These are phyloP conservation scores for Clarireedia hainanense DNA, from an alignment of 2,329 filamentous ascomycete species.

Conservation along the genomic window DNA sequence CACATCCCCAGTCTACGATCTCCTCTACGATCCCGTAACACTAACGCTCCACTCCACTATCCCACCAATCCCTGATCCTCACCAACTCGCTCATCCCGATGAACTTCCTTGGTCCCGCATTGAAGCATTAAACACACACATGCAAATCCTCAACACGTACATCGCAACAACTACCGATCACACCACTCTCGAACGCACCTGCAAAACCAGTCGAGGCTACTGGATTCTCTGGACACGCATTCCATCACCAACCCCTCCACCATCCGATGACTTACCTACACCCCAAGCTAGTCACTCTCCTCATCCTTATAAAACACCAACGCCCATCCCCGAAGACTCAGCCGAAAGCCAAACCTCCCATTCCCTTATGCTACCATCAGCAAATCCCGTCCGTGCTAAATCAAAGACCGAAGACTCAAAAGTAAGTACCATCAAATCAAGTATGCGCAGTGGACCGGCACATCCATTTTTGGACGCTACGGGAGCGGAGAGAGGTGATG, in stretches of 20 bases:
- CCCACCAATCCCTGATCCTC: conserved; percentile 53
- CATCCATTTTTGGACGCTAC: conserved; percentile 24
- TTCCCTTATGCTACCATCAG: conserved; percentile 1
- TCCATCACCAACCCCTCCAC: conserved; percentile 31
- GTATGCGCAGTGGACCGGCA: conserved; percentile 20
- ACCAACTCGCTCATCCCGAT: conserved; percentile 16
- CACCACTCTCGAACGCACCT: conserved; percentile 50
- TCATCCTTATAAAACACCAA: conserved; percentile 9
- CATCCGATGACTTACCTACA: neutral
- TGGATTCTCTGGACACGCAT: conserved; percentile 62
- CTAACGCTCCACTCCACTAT: conserved; percentile 55
- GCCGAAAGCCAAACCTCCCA: neutral
- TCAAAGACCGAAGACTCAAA: neutral
- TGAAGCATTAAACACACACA: conserved; percentile 58
- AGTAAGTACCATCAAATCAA: conserved; percentile 3
- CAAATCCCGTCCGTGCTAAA: neutral
- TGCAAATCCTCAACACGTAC: conserved; percentile 53
- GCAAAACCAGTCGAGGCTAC: conserved; percentile 60
- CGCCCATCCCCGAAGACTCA: conserved; percentile 11
- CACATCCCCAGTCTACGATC: conserved; percentile 45
- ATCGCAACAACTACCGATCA: conserved; percentile 33
- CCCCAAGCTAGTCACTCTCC: neutral
- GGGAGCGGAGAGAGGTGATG: neutral
- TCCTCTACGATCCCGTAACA: conserved; percentile 52
- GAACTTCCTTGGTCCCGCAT: conserved; percentile 45